These are phyloP conservation scores for Polytolypa hystricis DNA, from an alignment of 2,329 filamentous ascomycete species.

Conservation along the genomic window DNA sequence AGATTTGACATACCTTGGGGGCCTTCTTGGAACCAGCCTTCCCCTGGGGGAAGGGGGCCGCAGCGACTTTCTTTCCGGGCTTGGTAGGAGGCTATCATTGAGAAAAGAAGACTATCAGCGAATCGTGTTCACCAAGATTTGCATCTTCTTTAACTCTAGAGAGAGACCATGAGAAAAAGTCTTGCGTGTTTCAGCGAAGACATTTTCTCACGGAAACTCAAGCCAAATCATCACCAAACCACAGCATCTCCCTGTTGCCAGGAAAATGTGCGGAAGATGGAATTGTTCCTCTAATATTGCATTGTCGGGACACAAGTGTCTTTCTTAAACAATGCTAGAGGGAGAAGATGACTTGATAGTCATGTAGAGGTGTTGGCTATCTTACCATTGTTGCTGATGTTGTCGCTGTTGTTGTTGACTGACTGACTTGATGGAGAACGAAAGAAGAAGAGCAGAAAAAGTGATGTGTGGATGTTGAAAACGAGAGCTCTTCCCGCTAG, in stretches of 20 bases:
- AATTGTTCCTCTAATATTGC: slow-evolving; percentile 17
- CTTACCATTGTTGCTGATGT: slow-evolving; percentile 53
- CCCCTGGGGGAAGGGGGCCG: slow-evolving; percentile 89
- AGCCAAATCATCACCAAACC: slow-evolving; percentile 40
- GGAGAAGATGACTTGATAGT: slow-evolving; percentile 27
- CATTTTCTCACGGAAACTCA: slow-evolving; percentile 33
- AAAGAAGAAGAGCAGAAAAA: slow-evolving; percentile 11
- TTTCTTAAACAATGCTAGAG: slow-evolving; percentile 29
- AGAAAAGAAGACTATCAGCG: slow-evolving; percentile 99
- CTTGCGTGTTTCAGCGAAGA: slow-evolving; percentile 45
- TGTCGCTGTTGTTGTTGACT: slow-evolving; percentile 40
- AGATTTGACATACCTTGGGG: slow-evolving; percentile 65
- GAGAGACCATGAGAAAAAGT: slow-evolving; percentile 53
- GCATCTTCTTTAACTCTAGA: slow-evolving; percentile 87
- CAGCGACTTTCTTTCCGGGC: slow-evolving; percentile 90
- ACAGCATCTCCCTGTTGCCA: slow-evolving; percentile 18
- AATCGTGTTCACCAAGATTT: slow-evolving; percentile 61
- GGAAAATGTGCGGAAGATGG: slow-evolving; percentile 21
- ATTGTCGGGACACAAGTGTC: slow-evolving; percentile 1
- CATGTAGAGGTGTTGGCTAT: slow-evolving; percentile 36
- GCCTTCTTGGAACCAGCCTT: slow-evolving; percentile 90
- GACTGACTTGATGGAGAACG: slow-evolving; percentile 27
- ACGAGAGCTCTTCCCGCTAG: too few species aligned
- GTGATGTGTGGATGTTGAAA: too few species aligned
- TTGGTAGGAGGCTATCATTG: slow-evolving; percentile 99